Conservation (phyloP, 106 monocot genomes). For the Acanthochlamys bracteata region DNA sequence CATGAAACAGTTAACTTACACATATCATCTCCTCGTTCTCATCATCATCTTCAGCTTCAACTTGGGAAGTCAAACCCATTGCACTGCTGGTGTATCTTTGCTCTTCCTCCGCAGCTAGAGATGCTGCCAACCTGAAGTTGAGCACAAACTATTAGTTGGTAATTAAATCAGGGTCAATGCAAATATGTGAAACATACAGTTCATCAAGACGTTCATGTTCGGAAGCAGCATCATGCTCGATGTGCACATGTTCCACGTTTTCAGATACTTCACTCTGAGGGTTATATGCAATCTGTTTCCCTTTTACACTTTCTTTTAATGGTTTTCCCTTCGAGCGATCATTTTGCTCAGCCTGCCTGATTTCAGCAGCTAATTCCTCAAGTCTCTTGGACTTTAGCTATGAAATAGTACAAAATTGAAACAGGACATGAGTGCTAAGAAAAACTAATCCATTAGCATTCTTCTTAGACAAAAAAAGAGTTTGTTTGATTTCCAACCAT, state of each 20-base stretch:
- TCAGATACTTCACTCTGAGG: neutral
- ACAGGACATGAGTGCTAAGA: too few species aligned
- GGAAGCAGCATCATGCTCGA: neutral
- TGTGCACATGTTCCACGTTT: neutral
- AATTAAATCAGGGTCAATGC: neutral
- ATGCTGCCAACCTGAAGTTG: slow-evolving; percentile 69
- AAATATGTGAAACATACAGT: slow-evolving; percentile 25
- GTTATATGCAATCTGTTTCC: slow-evolving; percentile 13
- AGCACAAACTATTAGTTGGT: neutral
- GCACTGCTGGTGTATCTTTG: slow-evolving; percentile 6
- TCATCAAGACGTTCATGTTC: slow-evolving; percentile 57
- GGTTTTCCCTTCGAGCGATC: slow-evolving; percentile 44
- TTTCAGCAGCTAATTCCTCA: slow-evolving; percentile 71
- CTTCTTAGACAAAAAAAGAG: too few species aligned
- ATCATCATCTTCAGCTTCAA: slow-evolving; percentile 36
- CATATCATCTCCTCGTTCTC: slow-evolving; percentile 73
- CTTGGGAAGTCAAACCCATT: slow-evolving; percentile 11
- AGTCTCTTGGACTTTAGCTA: slow-evolving; percentile 81
- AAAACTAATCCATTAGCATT: too few species aligned
- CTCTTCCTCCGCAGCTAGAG: slow-evolving; percentile 94
- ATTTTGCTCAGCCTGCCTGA: slow-evolving; percentile 35
- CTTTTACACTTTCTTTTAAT: slow-evolving; percentile 19
- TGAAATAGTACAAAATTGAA: neutral
- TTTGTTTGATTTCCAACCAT: too few species aligned
- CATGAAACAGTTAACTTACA: slow-evolving; percentile 27